phyloP scores from a whole-genome alignment of 2,329 filamentous ascomycete species.

The Fusarium veterinarium region DNA sequence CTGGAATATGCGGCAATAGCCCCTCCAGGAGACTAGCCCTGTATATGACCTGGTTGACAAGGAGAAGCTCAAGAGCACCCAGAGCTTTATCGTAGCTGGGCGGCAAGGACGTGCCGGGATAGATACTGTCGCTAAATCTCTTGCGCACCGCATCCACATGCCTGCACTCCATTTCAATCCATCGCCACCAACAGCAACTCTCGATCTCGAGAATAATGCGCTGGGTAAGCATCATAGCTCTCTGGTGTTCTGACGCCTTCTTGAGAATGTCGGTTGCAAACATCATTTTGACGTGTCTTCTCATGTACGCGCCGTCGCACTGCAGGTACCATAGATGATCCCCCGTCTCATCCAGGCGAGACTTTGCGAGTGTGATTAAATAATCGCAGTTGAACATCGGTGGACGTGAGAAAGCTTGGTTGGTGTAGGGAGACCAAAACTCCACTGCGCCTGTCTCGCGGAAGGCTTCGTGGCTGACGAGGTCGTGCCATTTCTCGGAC shows the following conservation, averaged over 20 bases:
- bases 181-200: not conserved
- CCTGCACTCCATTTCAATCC: not conserved
- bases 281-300: not conserved
- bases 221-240: not conserved
- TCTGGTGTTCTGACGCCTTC: not conserved
- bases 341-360: not conserved
- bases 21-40: not conserved
- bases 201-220: not conserved
- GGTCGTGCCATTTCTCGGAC: not conserved
- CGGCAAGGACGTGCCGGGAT: not conserved
- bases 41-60: not conserved
- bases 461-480: not conserved
- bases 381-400: not conserved
- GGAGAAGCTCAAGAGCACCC: not conserved
- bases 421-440: not conserved
- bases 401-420: not conserved
- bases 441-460: rapidly evolving
- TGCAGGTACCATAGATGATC: not conserved
- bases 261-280: not conserved
- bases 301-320: not conserved
- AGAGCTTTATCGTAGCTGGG: not conserved
- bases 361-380: not conserved
- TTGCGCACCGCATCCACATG: not conserved
- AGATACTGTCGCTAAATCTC: not conserved
- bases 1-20: not conserved